Percentiles rank a stretch among this genome's conserved stretches.
These are phyloP conservation scores for Vicia villosa DNA, from an alignment of 306 rosid species.

Conservation along the genomic window DNA sequence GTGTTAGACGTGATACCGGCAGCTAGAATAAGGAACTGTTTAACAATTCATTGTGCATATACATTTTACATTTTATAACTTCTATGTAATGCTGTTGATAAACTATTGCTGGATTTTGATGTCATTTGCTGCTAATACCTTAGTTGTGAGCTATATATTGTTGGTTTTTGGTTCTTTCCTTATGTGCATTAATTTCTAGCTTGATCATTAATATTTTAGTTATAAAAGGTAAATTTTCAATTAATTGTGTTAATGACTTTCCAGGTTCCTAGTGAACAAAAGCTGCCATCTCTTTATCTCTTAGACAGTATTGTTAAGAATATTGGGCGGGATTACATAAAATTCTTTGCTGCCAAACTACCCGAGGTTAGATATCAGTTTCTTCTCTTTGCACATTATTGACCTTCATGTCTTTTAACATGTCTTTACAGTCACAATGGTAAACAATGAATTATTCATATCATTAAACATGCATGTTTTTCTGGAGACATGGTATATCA, in stretches of 20 bases:
- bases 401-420: background rate
- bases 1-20: background rate
- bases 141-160: background rate
- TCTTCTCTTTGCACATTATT: background rate
- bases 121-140: background rate
- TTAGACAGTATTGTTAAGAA: constrained; percentile 97
- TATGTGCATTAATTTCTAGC: background rate
- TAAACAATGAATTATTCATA: background rate
- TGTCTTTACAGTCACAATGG: background rate
- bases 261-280: constrained; percentile 93
- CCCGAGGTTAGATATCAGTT: constrained; percentile 81
- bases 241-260: constrained; percentile 41
- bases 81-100: background rate
- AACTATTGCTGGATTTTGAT: background rate
- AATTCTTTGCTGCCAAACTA: constrained; percentile 71
- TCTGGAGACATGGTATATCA: background rate
- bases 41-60: background rate
- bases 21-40: background rate
- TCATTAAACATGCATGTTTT: background rate
- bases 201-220: constrained; percentile 1
- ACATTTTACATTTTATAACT: background rate
- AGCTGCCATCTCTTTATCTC: constrained; percentile 93
- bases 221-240: constrained; percentile 19
- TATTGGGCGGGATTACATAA: constrained; percentile 86
- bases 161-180: background rate